These are phyloP conservation scores for Lepiota brunneoincarnata DNA, from an alignment of 768 basidiomycete species.

Conservation along the genomic window DNA sequence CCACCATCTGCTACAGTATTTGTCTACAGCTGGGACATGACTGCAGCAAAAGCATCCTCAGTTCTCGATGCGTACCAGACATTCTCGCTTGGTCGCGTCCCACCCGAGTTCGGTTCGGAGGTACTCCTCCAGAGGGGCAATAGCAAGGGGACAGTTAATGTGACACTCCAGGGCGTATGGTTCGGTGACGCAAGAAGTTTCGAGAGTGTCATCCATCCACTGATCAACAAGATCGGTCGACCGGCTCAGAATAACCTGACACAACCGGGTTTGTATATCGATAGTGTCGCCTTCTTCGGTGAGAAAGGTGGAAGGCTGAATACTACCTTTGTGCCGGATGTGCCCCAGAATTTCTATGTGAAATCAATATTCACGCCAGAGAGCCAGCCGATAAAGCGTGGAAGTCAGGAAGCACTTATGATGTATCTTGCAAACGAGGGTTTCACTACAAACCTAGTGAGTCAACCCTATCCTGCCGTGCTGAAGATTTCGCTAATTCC, in stretches of 20 bases:
- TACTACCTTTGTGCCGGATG: slow-evolving; percentile 12
- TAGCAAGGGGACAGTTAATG: slow-evolving; percentile 24
- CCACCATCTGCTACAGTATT: slow-evolving; percentile 38
- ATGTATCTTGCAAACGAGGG: slow-evolving; percentile 13
- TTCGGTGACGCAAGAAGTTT: slow-evolving; percentile 29
- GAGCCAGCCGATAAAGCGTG: slow-evolving; percentile 13
- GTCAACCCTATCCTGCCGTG: neutral
- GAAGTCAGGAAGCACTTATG: neutral
- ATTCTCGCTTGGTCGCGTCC: slow-evolving; percentile 29
- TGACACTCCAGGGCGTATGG: slow-evolving; percentile 34
- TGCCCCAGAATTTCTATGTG: slow-evolving; percentile 16
- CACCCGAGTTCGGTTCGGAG: slow-evolving; percentile 32
- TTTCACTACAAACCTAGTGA: neutral
- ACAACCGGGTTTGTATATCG: slow-evolving; percentile 5
- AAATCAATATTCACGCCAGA: slow-evolving; percentile 16
- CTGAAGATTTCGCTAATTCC: neutral
- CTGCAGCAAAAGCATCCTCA: slow-evolving; percentile 27
- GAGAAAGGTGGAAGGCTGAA: slow-evolving; percentile 9
- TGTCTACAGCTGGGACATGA: slow-evolving; percentile 34
- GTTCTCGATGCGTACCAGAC: slow-evolving; percentile 33
- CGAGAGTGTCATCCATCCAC: slow-evolving; percentile 29
- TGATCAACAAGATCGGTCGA: slow-evolving; percentile 23
- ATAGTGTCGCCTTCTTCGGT: slow-evolving; percentile 11
- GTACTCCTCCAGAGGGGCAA: slow-evolving; percentile 29
- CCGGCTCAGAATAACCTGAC: neutral